phyloP scores from a whole-genome alignment of 78 protist species.

The Dictyostelium firmibasis region DNA sequence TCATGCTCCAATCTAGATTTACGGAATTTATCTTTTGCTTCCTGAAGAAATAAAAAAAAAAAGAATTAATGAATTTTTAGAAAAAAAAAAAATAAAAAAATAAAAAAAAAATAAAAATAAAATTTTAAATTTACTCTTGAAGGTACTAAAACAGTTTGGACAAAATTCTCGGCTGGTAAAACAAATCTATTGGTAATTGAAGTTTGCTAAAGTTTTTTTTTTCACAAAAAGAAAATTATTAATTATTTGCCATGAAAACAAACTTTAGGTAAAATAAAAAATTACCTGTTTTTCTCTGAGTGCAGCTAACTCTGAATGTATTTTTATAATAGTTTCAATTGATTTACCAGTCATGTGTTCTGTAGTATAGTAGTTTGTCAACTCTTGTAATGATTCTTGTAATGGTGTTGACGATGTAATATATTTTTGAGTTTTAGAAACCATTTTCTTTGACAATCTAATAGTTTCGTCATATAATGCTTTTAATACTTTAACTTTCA shows the following conservation, averaged over 20 bases:
- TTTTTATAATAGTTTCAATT: neutral
- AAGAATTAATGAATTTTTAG: neutral
- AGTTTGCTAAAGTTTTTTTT: conserved; percentile 15
- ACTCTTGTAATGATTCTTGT: neutral
- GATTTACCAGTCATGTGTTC: conserved; percentile 32
- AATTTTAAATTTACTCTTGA: conserved; percentile 47
- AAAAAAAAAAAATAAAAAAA: neutral
- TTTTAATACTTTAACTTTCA: conserved; percentile 50
- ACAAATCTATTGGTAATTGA: conserved; percentile 50
- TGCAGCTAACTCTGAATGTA: conserved; percentile 10
- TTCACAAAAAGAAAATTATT: neutral
- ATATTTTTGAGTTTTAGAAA: neutral
- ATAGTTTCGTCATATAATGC: conserved; percentile 58
- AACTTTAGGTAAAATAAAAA: neutral
- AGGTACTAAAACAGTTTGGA: neutral
- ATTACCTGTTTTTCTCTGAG: conserved; percentile 20
- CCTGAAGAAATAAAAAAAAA: neutral
- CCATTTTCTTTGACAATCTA: conserved; percentile 34
- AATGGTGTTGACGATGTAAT: neutral
- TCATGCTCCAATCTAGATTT: conserved; percentile 42
- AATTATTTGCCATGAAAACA: neutral
- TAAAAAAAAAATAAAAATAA: neutral
- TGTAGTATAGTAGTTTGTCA: conserved; percentile 6
- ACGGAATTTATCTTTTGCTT: conserved; percentile 37
- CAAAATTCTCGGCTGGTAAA: conserved; percentile 53